phyloP scores from a whole-genome alignment of 1,284 basidiomycete genomes.

The Leccinum griseonigrum region DNA sequence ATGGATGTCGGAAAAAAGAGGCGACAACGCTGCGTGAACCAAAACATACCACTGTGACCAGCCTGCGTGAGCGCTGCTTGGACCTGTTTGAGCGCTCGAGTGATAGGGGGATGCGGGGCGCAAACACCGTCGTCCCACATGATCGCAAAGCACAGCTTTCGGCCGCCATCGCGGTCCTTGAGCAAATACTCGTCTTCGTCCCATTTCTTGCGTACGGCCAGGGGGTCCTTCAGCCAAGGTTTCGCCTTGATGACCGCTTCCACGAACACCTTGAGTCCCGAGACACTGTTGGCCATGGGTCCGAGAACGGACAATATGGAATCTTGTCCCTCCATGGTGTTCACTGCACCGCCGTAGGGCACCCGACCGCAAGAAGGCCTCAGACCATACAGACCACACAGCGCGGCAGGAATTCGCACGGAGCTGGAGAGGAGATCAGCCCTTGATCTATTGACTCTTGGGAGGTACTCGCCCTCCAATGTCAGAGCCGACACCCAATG shows the following conservation, averaged over 20 bases:
- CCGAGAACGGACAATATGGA: slow-evolving; percentile 71
- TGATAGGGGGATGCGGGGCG: slow-evolving; percentile 71
- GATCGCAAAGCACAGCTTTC: slow-evolving; percentile 58
- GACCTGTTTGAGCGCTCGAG: slow-evolving; percentile 57
- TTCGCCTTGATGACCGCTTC: slow-evolving; percentile 53
- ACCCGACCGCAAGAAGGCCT: slow-evolving; percentile 70
- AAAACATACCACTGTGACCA: slow-evolving; percentile 59
- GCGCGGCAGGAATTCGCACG: slow-evolving; percentile 66
- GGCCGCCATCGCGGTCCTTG: slow-evolving; percentile 55
- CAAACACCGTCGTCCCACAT: slow-evolving; percentile 62
- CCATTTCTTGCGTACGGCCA: slow-evolving; percentile 64
- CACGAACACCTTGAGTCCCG: slow-evolving; percentile 61
- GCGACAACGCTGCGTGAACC: neutral
- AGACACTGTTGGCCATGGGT: slow-evolving; percentile 59
- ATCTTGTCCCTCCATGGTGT: slow-evolving; percentile 69
- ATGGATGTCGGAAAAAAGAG: slow-evolving; percentile 1
- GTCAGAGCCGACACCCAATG: slow-evolving; percentile 68
- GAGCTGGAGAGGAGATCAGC: slow-evolving; percentile 40
- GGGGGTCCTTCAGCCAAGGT: slow-evolving; percentile 72
- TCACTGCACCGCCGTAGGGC: slow-evolving; percentile 64
- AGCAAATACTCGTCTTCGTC: slow-evolving; percentile 57
- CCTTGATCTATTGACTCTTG: neutral
- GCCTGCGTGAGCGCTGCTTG: slow-evolving; percentile 58
- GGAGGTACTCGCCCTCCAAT: slow-evolving; percentile 52
- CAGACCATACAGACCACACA: slow-evolving; percentile 67